Evolutionary conservation across 2,329 filamentous ascomycete species (phyloP), one percentile per base, ranked within the genome.

Genomic region (Diaporthe capsici): DNA sequence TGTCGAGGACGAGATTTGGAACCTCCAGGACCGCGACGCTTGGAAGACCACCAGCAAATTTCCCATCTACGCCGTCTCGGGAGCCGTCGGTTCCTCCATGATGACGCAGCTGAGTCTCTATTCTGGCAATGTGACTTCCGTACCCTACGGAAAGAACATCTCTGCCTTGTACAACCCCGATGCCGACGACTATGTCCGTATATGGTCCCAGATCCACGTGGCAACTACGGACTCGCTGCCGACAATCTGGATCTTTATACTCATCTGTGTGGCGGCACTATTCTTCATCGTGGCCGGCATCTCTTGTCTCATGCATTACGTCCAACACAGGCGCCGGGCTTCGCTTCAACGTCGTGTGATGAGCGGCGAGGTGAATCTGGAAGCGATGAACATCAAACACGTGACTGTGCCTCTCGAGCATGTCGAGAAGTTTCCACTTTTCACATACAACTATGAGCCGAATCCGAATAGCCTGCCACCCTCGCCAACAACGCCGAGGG

Each of bases 1-100:
- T 4, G 86, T 89, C 15, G 90, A 90, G 74, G 92, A 94, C 57
- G 81, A 87, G 0, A 85, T 88, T 2, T 98, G 96, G 96, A 86
- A 90, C 76, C 86, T 98, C 25, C 86, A 91, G 22, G 94, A 95
- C 81, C 88, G 88, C 20, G 91, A 89, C 17, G 85, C 86, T n/a
- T 98, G 95, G 95, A 93, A 92, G 82, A 84, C 85, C 1, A 84
- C 87, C n/a, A 93, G 93, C 80, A 87, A 89, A 39, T 98, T 92
- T 80, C 96, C 96, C 0, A 91, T 98, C 17, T 98, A 97, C 84
- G 95, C 94, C 55, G 87, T 98, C 22, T 90, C 95, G 0, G 92
- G 94, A 9, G 84, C 86, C 13, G 68, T 91, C 28, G 96, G 95
- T 31, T 83, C 85, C 17, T 86, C 88, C 47, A 89, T 98, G 84